Percentiles rank a stretch among this genome's conserved stretches.
Conservation (phyloP, 2,329 filamentous ascomycete species). For the Epichloe sylvatica region DNA sequence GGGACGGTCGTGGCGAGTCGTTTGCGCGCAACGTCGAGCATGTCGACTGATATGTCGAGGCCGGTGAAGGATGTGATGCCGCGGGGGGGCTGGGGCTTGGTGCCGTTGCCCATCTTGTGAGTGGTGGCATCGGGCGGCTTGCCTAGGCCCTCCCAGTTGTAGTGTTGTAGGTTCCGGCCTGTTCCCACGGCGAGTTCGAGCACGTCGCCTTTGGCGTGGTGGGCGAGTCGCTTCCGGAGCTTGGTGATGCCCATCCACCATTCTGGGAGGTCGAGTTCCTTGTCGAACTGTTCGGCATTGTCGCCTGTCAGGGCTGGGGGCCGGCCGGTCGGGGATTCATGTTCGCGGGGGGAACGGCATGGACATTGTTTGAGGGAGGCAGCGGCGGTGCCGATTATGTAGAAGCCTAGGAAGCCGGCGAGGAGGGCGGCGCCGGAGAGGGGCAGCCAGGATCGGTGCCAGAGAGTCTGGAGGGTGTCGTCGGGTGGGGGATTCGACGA, state of each 20-base stretch:
- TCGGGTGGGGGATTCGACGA: constrained; percentile 14
- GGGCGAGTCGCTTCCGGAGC: constrained; percentile 35
- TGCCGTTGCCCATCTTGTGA: not conserved
- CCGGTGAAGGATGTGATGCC: constrained; percentile 44
- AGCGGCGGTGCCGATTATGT: constrained; percentile 27
- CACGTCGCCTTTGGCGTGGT: constrained; percentile 39
- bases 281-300: constrained; percentile 43
- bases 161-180: constrained; percentile 45
- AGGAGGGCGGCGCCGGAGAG: constrained; percentile 33
- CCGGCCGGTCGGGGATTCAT: constrained; percentile 32
- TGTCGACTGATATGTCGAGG: constrained; percentile 45
- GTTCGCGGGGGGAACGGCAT: constrained; percentile 16
- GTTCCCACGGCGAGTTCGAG: constrained; percentile 51
- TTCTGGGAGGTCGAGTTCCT: constrained; percentile 43
- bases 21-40: constrained; percentile 43
- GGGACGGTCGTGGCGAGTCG: constrained; percentile 34
- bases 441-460: constrained; percentile 27
- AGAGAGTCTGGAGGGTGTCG: constrained; percentile 23
- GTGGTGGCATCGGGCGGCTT: not conserved
- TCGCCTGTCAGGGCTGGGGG: constrained; percentile 31
- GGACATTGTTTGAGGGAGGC: constrained; percentile 19
- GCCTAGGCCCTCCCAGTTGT: constrained; percentile 37
- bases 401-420: constrained; percentile 33
- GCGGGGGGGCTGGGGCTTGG: not conserved
- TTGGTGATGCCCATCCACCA: constrained; percentile 40